Percentiles rank a stretch among this genome's conserved stretches.
These are phyloP conservation scores for Schizopora paradoxa DNA, from an alignment of 1,284 basidiomycete genomes.

Conservation along the genomic window DNA sequence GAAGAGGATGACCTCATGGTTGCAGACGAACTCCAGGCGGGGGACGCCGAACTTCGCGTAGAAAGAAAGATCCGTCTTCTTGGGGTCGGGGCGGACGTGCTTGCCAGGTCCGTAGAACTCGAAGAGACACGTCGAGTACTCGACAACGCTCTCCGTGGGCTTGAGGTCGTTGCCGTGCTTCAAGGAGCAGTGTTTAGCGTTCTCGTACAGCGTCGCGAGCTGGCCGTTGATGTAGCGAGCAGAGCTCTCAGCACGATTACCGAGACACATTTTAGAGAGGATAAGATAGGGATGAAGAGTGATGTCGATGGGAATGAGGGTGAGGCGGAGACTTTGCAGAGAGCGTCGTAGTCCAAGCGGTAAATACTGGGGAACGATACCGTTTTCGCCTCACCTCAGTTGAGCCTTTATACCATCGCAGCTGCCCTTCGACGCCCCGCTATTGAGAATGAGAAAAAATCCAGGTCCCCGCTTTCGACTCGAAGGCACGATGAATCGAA, in stretches of 20 bases:
- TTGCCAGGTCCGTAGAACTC: conserved; percentile 18
- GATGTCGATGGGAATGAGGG: too few species aligned
- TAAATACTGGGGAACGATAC: too few species aligned
- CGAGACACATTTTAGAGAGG: conserved; percentile 16
- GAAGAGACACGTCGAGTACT: conserved; percentile 16
- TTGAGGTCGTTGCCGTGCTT: conserved; percentile 12
- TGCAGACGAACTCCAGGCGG: conserved; percentile 18
- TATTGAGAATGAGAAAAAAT: too few species aligned
- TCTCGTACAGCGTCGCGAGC: conserved; percentile 17
- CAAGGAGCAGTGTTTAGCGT: conserved; percentile 14
- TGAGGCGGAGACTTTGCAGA: too few species aligned
- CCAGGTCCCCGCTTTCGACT: too few species aligned
- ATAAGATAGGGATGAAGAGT: too few species aligned
- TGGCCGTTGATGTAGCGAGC: conserved; percentile 19
- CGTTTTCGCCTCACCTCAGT: too few species aligned
- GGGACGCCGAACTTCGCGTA: conserved; percentile 17
- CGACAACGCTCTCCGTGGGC: conserved; percentile 10
- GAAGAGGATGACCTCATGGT: conserved; percentile 19
- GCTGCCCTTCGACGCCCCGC: too few species aligned
- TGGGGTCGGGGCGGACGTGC: conserved; percentile 8
- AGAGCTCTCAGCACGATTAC: conserved; percentile 17
- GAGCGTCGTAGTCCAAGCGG: too few species aligned
- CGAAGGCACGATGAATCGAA: too few species aligned
- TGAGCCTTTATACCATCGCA: too few species aligned
- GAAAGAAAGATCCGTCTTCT: conserved; percentile 14